A percentile compares a stretch with the other conserved stretches of the same genome.
phyloP scores from a whole-genome alignment of 257 asterid species.

The Cinchona pubescens region DNA sequence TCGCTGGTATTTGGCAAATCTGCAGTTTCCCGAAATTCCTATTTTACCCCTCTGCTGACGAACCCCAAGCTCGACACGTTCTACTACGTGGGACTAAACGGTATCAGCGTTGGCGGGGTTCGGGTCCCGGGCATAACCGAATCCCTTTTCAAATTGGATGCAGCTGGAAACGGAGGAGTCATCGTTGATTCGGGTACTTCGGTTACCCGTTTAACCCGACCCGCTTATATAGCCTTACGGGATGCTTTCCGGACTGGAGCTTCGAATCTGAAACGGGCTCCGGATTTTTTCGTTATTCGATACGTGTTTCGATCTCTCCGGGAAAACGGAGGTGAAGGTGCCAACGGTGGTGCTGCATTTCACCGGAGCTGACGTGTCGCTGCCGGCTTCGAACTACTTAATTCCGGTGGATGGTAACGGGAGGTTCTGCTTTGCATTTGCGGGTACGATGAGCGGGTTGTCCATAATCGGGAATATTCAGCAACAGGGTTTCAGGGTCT shows the following conservation, averaged over 20 bases:
- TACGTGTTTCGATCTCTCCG: constrained; percentile 77
- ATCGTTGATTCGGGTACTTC: constrained; percentile 90
- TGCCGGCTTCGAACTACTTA: constrained; percentile 87
- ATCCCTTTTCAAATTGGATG: constrained; percentile 54
- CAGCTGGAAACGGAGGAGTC: constrained; percentile 66
- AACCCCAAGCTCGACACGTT: constrained; percentile 75
- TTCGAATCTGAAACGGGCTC: constrained; percentile 35
- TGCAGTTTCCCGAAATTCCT: constrained; percentile 54
- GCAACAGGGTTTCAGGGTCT: constrained; percentile 46
- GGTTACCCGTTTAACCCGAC: constrained; percentile 67
- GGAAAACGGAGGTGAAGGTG: constrained; percentile 75
- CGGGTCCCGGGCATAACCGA: constrained; percentile 49
- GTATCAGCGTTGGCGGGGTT: constrained; percentile 77
- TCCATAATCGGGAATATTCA: constrained; percentile 48
- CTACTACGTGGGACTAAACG: constrained; percentile 63
- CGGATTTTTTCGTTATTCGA: constrained; percentile 68
- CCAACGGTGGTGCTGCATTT: constrained; percentile 88
- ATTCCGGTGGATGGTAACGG: constrained; percentile 77
- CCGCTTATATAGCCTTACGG: constrained; percentile 67
- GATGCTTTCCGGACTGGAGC: constrained; percentile 67
- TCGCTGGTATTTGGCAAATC: constrained; percentile 62
- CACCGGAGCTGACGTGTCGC: constrained; percentile 65
- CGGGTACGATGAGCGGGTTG: constrained; percentile 65
- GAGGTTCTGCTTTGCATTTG: constrained; percentile 86
- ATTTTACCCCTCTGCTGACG: constrained; percentile 57